Evolutionary conservation across 2,329 filamentous ascomycete genomes (phyloP), one percentile per base, ranked within the genome.

Genomic region (Pseudocercospora crystallina): DNA sequence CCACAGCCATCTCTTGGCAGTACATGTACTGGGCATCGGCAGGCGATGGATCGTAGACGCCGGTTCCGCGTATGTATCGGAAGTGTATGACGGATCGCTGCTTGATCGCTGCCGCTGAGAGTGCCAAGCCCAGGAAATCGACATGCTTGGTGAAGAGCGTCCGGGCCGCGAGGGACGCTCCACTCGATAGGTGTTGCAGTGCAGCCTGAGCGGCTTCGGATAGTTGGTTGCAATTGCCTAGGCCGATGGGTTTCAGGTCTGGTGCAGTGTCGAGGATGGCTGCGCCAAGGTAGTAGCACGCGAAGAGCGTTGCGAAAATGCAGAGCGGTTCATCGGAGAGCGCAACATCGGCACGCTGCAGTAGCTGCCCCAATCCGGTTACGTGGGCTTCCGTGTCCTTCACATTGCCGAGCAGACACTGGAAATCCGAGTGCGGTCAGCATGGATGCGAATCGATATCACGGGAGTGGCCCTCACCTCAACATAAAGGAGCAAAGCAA

Each of bases 201-300:
- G 13, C 17, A 5, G 13, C 12, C n/a, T 33, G 5, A 14, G 41
- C 29, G 11, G 26, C 20, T 33, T 5, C 12, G 5, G 41, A 43
- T 5, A 43, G 2, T 3, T 2, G 2, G 31, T 35, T 35, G 31
- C 15, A 8, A 26, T 26, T 7, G 14, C 30, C 13, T 8, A 44
- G 31, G 5, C 12, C 13, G 9, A 44, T 35, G 10, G 42, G 42
- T 35, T 36, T 15, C 5, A 44, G 29, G 14, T 8, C 35, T 5
- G 42, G 42, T 5, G 12, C 12, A 20, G 35, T 14, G n/a, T 36
- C 10, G 12, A 35, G 30, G 29, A 33, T 17, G 10, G 42, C 42
- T 14, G 42, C 29, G 31, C 42, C 29, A 12, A 44, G 31, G 14
- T 44, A 44, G 42, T 14, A 33, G 31, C 42, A 44, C 29, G 42